These are phyloP conservation scores for Dictyostelium brefeldianum DNA, from an alignment of 78 protist genomes.

Conservation along the genomic window DNA sequence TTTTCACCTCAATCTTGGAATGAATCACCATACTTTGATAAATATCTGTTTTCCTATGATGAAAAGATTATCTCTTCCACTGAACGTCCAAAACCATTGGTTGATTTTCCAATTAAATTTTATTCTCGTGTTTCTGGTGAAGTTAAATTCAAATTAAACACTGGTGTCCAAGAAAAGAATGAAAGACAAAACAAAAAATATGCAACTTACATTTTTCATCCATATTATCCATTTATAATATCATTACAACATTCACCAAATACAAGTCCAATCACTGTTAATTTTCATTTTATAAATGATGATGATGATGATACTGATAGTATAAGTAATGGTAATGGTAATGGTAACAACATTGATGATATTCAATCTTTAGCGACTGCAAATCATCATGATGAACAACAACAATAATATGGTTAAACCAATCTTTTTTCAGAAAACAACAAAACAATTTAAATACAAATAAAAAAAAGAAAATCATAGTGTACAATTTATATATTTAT, in stretches of 20 bases:
- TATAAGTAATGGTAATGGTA: no score
- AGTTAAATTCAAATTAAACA: constrained; percentile 65
- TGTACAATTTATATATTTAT: no score
- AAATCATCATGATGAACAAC: no score
- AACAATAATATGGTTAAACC: no score
- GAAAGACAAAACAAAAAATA: constrained; percentile 61
- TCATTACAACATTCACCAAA: constrained; percentile 47
- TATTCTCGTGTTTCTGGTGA: constrained; percentile 60
- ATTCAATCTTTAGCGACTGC: no score
- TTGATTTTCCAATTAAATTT: constrained; percentile 66
- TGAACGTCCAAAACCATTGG: constrained; percentile 67
- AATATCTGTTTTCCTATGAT: constrained; percentile 64
- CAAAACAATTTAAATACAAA: no score
- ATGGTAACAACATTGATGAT: no score
- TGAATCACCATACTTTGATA: constrained; percentile 72
- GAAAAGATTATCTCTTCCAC: constrained; percentile 77
- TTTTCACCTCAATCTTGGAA: constrained; percentile 80
- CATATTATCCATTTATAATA: constrained; percentile 65
- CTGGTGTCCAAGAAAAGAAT: constrained; percentile 30
- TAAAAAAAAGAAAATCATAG: no score
- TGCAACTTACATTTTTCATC: constrained; percentile 79
- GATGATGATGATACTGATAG: constrained; percentile 3
- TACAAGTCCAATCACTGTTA: background rate
- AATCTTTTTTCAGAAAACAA: no score
- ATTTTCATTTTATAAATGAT: constrained; percentile 28